Evolutionary conservation across 306 rosid species (phyloP), one percentile per base, ranked within the genome.

Genomic region (Trifolium subterraneum): DNA sequence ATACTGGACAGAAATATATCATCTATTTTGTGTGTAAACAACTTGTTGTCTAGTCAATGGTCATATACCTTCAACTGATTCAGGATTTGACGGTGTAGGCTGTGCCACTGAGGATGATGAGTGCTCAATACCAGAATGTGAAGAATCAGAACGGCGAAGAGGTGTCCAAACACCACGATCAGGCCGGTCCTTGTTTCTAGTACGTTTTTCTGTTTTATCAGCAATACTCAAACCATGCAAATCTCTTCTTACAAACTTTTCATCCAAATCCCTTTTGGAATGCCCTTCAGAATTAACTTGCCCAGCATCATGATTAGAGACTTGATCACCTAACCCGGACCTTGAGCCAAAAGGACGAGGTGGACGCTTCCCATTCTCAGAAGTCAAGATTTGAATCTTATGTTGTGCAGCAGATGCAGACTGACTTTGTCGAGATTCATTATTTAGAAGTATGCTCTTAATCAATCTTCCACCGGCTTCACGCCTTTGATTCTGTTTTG

Each of bases 101-200:
- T 83, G 91, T 39, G 76, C 63, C 81, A 76, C 25, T 12, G 83
- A 74, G 70, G 88, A 83, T 65, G 88, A 72, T 14, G 79, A 41
- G 23, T 44, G 82, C 75, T 93, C 93, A 39, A 72, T 89, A 79
- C 79, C 78, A 47, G 87, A 56, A 81, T 71, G 83, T 73, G 95
- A 77, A 77, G 79, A 82, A 84, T 86, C 89, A 69, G 93, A 85
- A 44, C 90, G 96, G 54, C 83, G 96, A 78, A 92, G 97, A 47
- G 99, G 99, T 52, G 99, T 65, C 99, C 99, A 94, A 68, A 94
- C 96, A 80, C 96, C 96, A 42, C 95, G 97, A 82, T 94, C 99
- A 70, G 99, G 99, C 80, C 99, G 89, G 81, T 91, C 98, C 87
- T 88, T 93, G 78, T 89, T 88, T 85, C 95, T 87, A 39, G 94